Percentiles rank a stretch among this genome's conserved stretches.
These are phyloP conservation scores for Paecilomyces dactylethromorphus DNA, from an alignment of 2,329 filamentous ascomycete genomes.

Conservation along the genomic window DNA sequence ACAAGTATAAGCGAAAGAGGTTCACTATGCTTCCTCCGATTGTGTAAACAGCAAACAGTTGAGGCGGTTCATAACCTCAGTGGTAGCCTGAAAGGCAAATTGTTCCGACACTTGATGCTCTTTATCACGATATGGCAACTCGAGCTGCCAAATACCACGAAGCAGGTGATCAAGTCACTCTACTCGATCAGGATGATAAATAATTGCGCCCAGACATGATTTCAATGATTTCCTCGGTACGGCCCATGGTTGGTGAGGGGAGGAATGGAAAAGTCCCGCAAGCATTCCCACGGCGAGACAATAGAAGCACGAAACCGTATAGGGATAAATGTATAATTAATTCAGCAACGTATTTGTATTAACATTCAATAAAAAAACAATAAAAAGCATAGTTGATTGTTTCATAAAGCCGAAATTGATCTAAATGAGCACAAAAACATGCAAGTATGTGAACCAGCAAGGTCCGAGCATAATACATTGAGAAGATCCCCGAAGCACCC, in stretches of 20 bases:
- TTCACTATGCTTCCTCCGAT: constrained; percentile 75
- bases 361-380: background rate
- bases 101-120: background rate
- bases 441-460: background rate
- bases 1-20: constrained; percentile 93
- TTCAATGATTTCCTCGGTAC: background rate
- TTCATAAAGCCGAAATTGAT: background rate
- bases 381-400: background rate
- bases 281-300: background rate
- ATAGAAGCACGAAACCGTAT: background rate
- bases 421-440: background rate
- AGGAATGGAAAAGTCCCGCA: background rate
- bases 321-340: background rate
- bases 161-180: background rate
- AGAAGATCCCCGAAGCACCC: background rate
- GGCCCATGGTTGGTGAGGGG: background rate
- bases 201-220: background rate
- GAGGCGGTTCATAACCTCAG: background rate
- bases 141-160: background rate
- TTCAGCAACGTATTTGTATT: background rate
- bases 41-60: constrained; percentile 42
- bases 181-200: background rate
- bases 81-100: background rate
- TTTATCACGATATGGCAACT: background rate
- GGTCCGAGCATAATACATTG: background rate